phyloP scores from a whole-genome alignment of 768 basidiomycete species.

The Fomitopsis pulvina region DNA sequence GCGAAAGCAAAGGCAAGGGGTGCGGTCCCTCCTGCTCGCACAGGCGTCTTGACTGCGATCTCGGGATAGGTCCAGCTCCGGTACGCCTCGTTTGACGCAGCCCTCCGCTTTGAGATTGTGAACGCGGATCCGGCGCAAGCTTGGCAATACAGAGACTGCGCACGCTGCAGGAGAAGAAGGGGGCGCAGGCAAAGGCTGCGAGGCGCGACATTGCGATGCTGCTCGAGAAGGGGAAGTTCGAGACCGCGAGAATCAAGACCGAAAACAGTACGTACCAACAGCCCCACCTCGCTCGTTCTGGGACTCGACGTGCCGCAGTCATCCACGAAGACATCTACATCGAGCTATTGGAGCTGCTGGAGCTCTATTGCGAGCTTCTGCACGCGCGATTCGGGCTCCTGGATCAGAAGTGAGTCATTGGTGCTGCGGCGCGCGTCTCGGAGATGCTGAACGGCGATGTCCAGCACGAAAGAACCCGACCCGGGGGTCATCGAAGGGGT shows the following conservation, averaged over 20 bases:
- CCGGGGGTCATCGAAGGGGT: constrained; percentile 83
- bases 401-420: constrained; percentile 78
- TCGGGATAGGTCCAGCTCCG: constrained; percentile 39
- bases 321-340: constrained; percentile 82
- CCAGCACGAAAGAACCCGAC: constrained; percentile 78
- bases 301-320: constrained; percentile 32
- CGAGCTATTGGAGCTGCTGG: constrained; percentile 86
- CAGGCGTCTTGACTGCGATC: not conserved
- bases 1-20: constrained; percentile 50
- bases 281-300: not conserved
- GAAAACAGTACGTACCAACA: constrained; percentile 63
- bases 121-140: constrained; percentile 31
- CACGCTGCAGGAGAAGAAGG: constrained; percentile 88
- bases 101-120: constrained; percentile 33
- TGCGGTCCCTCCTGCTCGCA: not conserved
- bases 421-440: too few relatives aligned
- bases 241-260: constrained; percentile 80
- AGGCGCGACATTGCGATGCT: constrained; percentile 78
- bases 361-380: constrained; percentile 92
- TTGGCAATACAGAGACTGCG: constrained; percentile 81
- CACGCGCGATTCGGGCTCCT: constrained; percentile 88
- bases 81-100: constrained; percentile 23
- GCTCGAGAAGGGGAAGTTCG: constrained; percentile 71
- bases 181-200: constrained; percentile 68
- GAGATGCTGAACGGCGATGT: not conserved